A percentile compares a stretch with the other conserved stretches of the same genome.
Conservation (phyloP, 75 land plant species). For the Pseudotsuga menziesii region DNA sequence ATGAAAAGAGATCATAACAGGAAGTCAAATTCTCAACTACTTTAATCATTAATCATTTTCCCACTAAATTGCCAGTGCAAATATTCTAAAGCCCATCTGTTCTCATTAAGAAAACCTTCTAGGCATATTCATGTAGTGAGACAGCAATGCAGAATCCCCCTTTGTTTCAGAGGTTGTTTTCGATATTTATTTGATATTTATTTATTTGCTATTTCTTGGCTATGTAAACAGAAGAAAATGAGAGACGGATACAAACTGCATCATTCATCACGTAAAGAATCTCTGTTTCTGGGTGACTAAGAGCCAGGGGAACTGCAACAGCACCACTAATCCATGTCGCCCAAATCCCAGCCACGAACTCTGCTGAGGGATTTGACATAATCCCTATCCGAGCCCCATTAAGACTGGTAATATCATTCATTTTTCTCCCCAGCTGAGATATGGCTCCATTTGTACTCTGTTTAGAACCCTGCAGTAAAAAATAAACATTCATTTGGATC, state of each 20-base stretch:
- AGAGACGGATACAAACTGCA: slow-evolving; percentile 46
- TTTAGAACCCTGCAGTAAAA: slow-evolving; percentile 1
- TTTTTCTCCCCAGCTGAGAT: background rate
- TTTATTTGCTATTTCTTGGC: background rate
- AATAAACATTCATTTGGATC: background rate
- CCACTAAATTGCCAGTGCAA: background rate
- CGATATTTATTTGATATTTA: background rate
- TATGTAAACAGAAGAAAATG: slow-evolving; percentile 1
- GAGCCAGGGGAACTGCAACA: slow-evolving; percentile 95
- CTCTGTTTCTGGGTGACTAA: slow-evolving; percentile 93
- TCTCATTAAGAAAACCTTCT: background rate
- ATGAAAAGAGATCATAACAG: background rate
- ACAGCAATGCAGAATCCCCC: background rate
- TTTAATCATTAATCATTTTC: background rate
- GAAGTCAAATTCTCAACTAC: background rate
- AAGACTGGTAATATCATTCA: slow-evolving; percentile 19
- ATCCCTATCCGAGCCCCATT: slow-evolving; percentile 77
- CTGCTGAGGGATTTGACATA: slow-evolving; percentile 90
- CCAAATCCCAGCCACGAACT: slow-evolving; percentile 88
- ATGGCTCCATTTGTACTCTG: background rate
- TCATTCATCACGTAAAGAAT: slow-evolving; percentile 91
- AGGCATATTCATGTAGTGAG: background rate
- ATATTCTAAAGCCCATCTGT: background rate
- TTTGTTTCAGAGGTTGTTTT: background rate
- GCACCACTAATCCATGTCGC: slow-evolving; percentile 92